Evolutionary conservation across 331 rosid species (phyloP), one percentile per base, ranked within the genome.

Genomic region (Phaseolus coccineus): DNA sequence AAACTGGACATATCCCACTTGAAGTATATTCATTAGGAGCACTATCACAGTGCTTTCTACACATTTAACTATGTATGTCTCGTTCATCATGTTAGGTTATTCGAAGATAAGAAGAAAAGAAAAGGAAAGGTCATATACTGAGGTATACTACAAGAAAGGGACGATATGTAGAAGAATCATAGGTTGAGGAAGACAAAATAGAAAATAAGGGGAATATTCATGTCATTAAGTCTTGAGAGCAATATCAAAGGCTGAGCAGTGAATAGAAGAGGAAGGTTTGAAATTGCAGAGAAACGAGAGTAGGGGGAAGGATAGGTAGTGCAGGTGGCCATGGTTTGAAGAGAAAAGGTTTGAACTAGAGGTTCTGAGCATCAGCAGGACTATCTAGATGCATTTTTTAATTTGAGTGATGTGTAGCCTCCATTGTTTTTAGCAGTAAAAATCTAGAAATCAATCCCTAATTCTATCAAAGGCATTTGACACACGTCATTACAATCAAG

Each of bases 41-140:
- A 40, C 40, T 65, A 55, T 50, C 22, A 10, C 27, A 63, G 52
- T 40, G 5, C 56, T 72, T 64, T 55, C 11, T 35, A 72, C 3
- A 62, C 44, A 73, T 51, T 52, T 73, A 27, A 2, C 8, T 11
- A 40, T 14, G 8, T 0, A 39, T 16, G 40, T 30, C 74, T 52
- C 22, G 58, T 22, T 81, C 56, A 35, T 30, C 52, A 46, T 3
- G 76, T 25, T 66, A 31, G 52, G 74, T 51, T 80, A 63, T 52
- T 39, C n/a, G 19, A 14, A 59, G 58, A 74, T 46, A 24, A 24
- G 55, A 64, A 19, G 42, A 39, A 39, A 40, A 64, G 48, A 44
- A 44, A 44, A 15, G 3, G 22, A 51, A 27, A 63, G 40, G 48
- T 55, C 33, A 51, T 33, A 47, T n/a, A 31, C 59, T 28, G 48